Evolutionary conservation across 352 stramenopile species (phyloP), one percentile per base, ranked within the genome.

Genomic region (Phytophthora pisi): DNA sequence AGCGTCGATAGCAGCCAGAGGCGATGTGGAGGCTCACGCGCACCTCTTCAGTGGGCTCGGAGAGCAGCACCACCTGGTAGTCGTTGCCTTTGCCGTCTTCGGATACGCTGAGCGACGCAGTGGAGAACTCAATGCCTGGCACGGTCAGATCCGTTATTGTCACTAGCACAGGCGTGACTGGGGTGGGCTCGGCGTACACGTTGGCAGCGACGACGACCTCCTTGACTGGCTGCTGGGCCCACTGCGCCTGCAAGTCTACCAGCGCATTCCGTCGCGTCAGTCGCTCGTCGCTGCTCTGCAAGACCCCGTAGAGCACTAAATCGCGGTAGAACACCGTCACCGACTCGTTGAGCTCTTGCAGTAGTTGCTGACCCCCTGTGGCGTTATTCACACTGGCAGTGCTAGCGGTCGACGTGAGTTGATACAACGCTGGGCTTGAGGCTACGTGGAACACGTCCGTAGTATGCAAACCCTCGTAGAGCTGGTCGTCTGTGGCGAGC

Each of bases 1-100:
- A 92, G 4, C 51, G 20, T 2, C 86, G 82, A 51, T 92, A 94
- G 66, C 86, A 94, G 10, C 76, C 77, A 0, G 68, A 82, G 10
- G 71, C 55, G 2, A 84, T 79, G 38, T 86, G 72, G 13, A 94
- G 66, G 2, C 51, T 30, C 2, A 94, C 68, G 6, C 51, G 42
- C 7, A 92, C 84, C 7, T 83, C 51, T 24, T 71, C 58, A 11
- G 71, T 92, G 6, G 86, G 86, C 54, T 92, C 79, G 0, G 84
- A 90, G 0, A 89, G 69, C 31, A 94, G 31, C 5, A 91, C 53
- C 8, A 92, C 76, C 57, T 94, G 84, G 52, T 90, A 94, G 53
- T 92, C 81, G 30, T 92, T 92, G 2, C 73, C 82, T 42, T 82
- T 81, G 0, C 86, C 86, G 1, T 81, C 71, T 57, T 94, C 86